A percentile compares a stretch with the other conserved stretches of the same genome.
These are phyloP conservation scores for Cercis canadensis DNA, from an alignment of 306 rosid genomes.

Conservation along the genomic window DNA sequence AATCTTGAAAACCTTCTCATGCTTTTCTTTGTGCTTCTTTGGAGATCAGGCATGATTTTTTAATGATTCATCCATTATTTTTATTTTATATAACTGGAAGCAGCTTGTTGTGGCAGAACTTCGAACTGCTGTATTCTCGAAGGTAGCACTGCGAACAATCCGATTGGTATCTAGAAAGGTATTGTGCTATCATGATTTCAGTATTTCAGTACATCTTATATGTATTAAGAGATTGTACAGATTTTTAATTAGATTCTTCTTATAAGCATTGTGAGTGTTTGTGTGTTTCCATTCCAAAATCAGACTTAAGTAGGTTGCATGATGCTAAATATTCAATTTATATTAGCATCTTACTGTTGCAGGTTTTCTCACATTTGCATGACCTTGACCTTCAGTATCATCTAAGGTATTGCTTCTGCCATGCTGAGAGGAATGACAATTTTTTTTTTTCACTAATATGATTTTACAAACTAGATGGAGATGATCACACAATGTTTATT, in stretches of 20 bases:
- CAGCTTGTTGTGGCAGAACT: constrained; percentile 68
- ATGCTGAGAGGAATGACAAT: neutral
- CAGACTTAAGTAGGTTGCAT: constrained; percentile 15
- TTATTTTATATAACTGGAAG: constrained; percentile 9
- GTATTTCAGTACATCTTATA: neutral
- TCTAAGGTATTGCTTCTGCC: constrained; percentile 67
- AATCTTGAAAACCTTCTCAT: constrained; percentile 5
- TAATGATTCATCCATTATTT: constrained; percentile 19
- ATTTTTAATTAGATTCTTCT: constrained; percentile 30
- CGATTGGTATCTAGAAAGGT: constrained; percentile 94
- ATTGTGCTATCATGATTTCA: constrained; percentile 39
- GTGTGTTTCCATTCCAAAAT: constrained; percentile 3
- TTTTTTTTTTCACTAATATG: neutral
- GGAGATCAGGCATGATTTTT: constrained; percentile 20
- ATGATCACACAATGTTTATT: neutral
- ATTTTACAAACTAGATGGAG: neutral
- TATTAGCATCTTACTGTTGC: constrained; percentile 38
- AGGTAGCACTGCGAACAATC: constrained; percentile 93
- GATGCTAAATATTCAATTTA: constrained; percentile 33
- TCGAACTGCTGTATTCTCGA: constrained; percentile 91
- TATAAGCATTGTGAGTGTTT: neutral
- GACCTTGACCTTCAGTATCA: constrained; percentile 96
- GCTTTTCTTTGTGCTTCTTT: constrained; percentile 17
- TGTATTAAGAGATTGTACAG: neutral
- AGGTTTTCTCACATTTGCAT: constrained; percentile 96